These are phyloP conservation scores for Marsdenia floribunda DNA, from an alignment of 257 asterid species.

Conservation along the genomic window DNA sequence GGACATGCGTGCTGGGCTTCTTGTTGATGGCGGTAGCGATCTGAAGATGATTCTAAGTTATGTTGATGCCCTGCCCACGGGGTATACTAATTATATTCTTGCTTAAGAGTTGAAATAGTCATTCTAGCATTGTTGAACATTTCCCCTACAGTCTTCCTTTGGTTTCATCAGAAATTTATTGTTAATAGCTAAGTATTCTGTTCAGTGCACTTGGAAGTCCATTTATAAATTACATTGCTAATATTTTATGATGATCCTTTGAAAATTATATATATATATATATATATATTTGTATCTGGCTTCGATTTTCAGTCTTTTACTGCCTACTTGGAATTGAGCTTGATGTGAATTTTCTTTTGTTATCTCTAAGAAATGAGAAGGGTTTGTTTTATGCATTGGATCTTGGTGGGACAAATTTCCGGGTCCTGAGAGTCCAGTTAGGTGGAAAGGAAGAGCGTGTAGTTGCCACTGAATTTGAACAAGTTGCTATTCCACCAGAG, in stretches of 20 bases:
- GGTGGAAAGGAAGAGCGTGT: slow-evolving; percentile 73
- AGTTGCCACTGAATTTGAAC: slow-evolving; percentile 56
- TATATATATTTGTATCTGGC: neutral
- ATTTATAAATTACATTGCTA: neutral
- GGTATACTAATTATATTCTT: slow-evolving; percentile 28
- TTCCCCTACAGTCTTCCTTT: neutral
- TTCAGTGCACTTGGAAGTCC: neutral
- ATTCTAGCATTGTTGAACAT: neutral
- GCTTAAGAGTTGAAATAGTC: neutral
- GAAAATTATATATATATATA: neutral
- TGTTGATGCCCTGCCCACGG: slow-evolving; percentile 64
- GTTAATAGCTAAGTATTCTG: neutral
- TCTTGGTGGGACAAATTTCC: slow-evolving; percentile 86
- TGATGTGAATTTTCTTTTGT: slow-evolving; percentile 9
- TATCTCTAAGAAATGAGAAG: slow-evolving; percentile 52
- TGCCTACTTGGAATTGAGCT: neutral
- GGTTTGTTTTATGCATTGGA: slow-evolving; percentile 77
- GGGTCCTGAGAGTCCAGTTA: slow-evolving; percentile 68
- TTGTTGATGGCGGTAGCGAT: slow-evolving; percentile 53
- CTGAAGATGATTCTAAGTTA: slow-evolving; percentile 83
- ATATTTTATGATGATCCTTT: neutral
- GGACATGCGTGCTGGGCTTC: slow-evolving; percentile 74
- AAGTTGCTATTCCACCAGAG: slow-evolving; percentile 60
- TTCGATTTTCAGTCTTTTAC: neutral
- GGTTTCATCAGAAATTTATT: neutral